These are phyloP conservation scores for Tetragonia tetragonoides DNA, from an alignment of 148 eudicot species.

Conservation along the genomic window DNA sequence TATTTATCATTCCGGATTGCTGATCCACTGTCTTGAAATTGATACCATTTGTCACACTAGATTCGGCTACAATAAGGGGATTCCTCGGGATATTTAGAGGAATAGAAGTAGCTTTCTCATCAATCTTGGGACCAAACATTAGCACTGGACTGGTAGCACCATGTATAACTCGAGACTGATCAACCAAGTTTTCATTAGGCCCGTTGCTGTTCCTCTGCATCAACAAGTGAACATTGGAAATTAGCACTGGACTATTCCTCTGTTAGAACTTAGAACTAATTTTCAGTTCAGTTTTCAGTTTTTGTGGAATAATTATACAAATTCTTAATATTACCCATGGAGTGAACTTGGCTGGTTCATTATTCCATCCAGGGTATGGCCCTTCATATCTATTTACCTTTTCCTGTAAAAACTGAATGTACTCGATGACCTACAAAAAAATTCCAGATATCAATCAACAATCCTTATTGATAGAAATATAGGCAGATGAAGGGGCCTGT, in stretches of 20 bases:
- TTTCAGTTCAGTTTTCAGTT: too few species aligned
- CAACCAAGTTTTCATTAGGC: slow-evolving; percentile 44
- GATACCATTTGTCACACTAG: slow-evolving; percentile 35
- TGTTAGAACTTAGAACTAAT: too few species aligned
- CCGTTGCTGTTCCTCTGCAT: slow-evolving; percentile 49
- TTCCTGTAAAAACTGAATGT: slow-evolving; percentile 84
- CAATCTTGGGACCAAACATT: slow-evolving; percentile 49
- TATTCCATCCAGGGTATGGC: slow-evolving; percentile 69
- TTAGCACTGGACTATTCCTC: not conserved
- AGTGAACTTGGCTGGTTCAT: slow-evolving; percentile 54
- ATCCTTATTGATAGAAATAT: not conserved
- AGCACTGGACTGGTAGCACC: slow-evolving; percentile 39
- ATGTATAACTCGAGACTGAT: slow-evolving; percentile 45
- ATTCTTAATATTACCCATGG: slow-evolving; percentile 49
- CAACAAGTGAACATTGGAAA: not conserved
- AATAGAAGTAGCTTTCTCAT: slow-evolving; percentile 36
- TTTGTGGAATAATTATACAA: too few species aligned
- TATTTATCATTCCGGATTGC: slow-evolving; percentile 35
- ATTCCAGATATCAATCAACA: slow-evolving; percentile 1
- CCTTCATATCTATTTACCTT: slow-evolving; percentile 78
- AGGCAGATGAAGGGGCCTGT: not conserved
- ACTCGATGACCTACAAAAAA: slow-evolving; percentile 72
- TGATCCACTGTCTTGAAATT: slow-evolving; percentile 43
- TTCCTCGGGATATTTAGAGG: slow-evolving; percentile 37
- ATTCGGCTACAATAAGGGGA: slow-evolving; percentile 39